Evolutionary conservation across 2,329 filamentous ascomycete species (phyloP).

Genomic region (Colletotrichum sp.): DNA sequence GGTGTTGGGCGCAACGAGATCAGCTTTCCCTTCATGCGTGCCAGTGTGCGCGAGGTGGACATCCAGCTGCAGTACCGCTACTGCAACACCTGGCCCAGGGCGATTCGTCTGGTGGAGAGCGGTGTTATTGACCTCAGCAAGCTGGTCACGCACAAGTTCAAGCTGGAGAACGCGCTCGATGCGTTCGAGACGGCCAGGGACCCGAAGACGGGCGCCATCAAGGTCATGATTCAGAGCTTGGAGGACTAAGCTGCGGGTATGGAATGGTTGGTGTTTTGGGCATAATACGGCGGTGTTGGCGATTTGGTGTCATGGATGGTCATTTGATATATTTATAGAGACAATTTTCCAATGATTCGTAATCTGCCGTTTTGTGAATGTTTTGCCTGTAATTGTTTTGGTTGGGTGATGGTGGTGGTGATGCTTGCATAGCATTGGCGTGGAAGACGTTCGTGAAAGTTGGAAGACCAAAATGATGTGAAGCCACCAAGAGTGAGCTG

Average conservation of each 20-base stretch:
- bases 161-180: conserved; percentile 83
- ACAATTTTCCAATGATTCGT: not conserved
- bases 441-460: not conserved
- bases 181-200: conserved; percentile 90
- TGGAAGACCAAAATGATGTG: not conserved
- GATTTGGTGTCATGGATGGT: conserved; percentile 22
- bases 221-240: conserved; percentile 88
- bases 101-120: conserved; percentile 85
- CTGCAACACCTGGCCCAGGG: conserved; percentile 93
- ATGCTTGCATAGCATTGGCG: not conserved
- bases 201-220: conserved; percentile 93
- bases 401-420: not conserved
- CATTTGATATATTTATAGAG: conserved; percentile 7
- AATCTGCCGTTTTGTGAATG: not conserved
- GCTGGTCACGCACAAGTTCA: conserved; percentile 88
- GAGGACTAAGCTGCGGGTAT: conserved; percentile 40
- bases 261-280: conserved; percentile 17
- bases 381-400: not conserved
- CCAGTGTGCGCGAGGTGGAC: conserved; percentile 90
- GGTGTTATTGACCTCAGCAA: conserved; percentile 82
- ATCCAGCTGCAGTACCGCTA: conserved; percentile 97
- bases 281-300: conserved; percentile 10
- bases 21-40: conserved; percentile 92
- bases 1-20: conserved; percentile 96
- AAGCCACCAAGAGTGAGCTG: not conserved